These are phyloP conservation scores for Clathrus columnatus DNA, from an alignment of 768 basidiomycete species.

Conservation along the genomic window DNA sequence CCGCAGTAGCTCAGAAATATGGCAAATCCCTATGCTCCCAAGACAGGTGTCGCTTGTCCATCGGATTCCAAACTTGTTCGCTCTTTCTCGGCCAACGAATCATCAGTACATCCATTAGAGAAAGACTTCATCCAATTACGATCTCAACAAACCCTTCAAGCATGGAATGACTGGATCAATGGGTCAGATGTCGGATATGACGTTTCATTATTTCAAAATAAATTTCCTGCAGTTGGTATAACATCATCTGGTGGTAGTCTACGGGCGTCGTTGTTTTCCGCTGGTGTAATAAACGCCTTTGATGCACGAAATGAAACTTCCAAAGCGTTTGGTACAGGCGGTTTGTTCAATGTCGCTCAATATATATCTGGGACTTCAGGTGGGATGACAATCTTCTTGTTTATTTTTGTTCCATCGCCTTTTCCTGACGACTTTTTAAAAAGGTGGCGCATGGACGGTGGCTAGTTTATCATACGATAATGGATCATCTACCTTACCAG, in stretches of 20 bases:
- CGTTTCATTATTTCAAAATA: conserved; percentile 30
- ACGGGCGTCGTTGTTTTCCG: conserved; percentile 58
- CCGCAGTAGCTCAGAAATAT: too few relatives aligned
- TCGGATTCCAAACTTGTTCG: conserved; percentile 42
- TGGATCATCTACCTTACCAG: too few relatives aligned
- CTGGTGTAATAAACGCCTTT: conserved; percentile 47
- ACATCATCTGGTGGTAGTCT: conserved; percentile 67
- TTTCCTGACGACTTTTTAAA: too few relatives aligned
- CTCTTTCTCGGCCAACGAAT: conserved; percentile 39
- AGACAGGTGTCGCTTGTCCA: conserved; percentile 40
- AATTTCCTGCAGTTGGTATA: conserved; percentile 47
- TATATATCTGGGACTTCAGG: conserved; percentile 64
- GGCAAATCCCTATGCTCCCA: conserved; percentile 58
- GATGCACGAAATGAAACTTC: conserved; percentile 57
- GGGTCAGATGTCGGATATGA: conserved; percentile 45
- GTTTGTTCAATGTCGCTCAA: conserved; percentile 59
- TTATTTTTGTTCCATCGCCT: too few relatives aligned
- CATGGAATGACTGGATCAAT: conserved; percentile 55
- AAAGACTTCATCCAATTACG: conserved; percentile 37
- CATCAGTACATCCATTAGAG: conserved; percentile 43
- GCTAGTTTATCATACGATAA: too few relatives aligned
- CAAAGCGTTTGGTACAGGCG: conserved; percentile 52
- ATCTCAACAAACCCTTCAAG: conserved; percentile 30
- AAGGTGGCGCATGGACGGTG: too few relatives aligned
- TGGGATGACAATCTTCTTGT: conserved; percentile 22